Conservation (phyloP, 805 yeast genomes). For the Metschnikowia lachancei region DNA sequence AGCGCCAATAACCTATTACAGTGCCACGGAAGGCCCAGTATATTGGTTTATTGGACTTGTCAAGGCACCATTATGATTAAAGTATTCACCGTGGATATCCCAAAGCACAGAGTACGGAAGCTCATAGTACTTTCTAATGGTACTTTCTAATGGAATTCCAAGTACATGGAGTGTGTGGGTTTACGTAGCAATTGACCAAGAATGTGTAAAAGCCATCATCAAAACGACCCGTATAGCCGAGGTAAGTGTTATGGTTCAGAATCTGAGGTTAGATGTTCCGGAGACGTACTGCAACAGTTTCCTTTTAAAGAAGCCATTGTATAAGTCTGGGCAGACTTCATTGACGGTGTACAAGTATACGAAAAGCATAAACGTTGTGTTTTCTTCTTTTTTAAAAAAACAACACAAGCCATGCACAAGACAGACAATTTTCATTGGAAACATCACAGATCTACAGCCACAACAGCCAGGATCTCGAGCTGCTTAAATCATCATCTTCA, state of each 20-base stretch:
- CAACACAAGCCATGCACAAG: conserved; percentile 9
- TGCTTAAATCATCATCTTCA: conserved; percentile 96
- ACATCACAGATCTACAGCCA: background rate
- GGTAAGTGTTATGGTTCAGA: conserved; percentile 2
- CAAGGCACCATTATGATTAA: no score
- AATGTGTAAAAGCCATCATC: conserved; percentile 8
- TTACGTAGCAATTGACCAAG: background rate
- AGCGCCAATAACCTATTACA: no score
- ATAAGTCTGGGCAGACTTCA: conserved; percentile 3
- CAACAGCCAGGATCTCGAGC: background rate
- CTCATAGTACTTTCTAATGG: no score
- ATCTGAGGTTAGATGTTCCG: conserved; percentile 1
- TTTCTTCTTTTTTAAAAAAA: no score
- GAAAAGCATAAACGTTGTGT: conserved; percentile 2
- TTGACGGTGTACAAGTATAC: conserved; percentile 8
- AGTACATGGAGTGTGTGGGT: conserved; percentile 2
- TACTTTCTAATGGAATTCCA: conserved; percentile 7
- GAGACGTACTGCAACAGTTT: conserved; percentile 4
- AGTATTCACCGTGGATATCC: no score
- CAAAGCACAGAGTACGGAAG: no score
- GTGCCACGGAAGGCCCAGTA: no score
- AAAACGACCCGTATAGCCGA: background rate
- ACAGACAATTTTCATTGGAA: background rate
- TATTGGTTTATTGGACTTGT: no score
- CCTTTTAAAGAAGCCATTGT: conserved; percentile 3